Evolutionary conservation across 1,284 basidiomycete genomes (phyloP).

Genomic region (Fomitiporia mediterranea): DNA sequence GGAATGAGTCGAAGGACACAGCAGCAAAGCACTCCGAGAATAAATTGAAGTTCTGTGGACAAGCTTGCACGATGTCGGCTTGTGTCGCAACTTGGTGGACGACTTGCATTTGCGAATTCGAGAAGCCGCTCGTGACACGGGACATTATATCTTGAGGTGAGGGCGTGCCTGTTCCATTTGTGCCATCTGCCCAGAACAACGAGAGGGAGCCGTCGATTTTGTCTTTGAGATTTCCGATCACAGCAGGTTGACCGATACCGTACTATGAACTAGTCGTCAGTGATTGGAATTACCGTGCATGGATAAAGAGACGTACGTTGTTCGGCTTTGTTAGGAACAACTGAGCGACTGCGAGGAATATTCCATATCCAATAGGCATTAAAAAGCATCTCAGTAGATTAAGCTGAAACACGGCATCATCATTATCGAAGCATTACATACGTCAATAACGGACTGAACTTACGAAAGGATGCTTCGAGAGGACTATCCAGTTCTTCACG

Average conservation of each 20-base stretch:
- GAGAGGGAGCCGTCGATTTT: slow-evolving; percentile 48
- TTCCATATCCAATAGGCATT: slow-evolving; percentile 63
- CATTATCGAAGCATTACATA: slow-evolving; percentile 8
- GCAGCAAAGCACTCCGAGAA: slow-evolving; percentile 70
- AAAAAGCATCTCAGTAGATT: slow-evolving; percentile 66
- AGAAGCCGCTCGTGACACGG: slow-evolving; percentile 48
- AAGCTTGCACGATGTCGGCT: slow-evolving; percentile 48
- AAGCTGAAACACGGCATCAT: slow-evolving; percentile 36
- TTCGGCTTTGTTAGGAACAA: slow-evolving; percentile 51
- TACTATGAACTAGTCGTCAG: slow-evolving; percentile 38
- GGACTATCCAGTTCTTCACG: slow-evolving; percentile 73
- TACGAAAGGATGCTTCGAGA: slow-evolving; percentile 60
- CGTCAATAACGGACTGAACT: slow-evolving; percentile 27
- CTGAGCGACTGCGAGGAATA: slow-evolving; percentile 64
- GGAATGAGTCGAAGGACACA: slow-evolving; percentile 60
- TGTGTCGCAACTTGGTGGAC: slow-evolving; percentile 46
- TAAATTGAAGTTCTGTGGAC: slow-evolving; percentile 70
- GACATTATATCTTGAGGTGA: slow-evolving; percentile 55
- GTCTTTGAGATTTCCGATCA: slow-evolving; percentile 45
- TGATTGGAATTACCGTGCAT: neutral
- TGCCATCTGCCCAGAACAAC: slow-evolving; percentile 64
- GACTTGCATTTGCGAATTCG: slow-evolving; percentile 36
- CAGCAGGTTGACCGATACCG: slow-evolving; percentile 54
- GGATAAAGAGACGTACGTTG: slow-evolving; percentile 39
- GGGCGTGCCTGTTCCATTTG: slow-evolving; percentile 45